These are phyloP conservation scores for Vaucheria bursata DNA, from an alignment of 352 stramenopile species.

Conservation along the genomic window DNA sequence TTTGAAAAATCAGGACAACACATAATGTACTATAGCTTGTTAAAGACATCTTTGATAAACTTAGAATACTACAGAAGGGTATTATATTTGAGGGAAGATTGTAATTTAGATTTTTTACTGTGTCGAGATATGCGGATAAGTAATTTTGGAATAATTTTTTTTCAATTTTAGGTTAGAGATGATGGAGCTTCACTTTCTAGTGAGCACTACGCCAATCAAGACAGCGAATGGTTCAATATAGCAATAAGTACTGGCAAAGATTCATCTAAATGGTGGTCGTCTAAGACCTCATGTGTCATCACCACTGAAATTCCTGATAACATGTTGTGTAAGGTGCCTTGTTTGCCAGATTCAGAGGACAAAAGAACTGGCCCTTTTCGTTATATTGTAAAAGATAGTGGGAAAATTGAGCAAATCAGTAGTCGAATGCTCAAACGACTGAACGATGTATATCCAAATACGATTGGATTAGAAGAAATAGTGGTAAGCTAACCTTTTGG, in stretches of 20 bases:
- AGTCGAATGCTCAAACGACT: conserved; percentile 23
- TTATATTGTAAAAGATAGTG: background rate
- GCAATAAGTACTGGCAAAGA: conserved; percentile 26
- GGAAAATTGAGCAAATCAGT: too few species aligned
- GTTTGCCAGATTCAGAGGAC: too few species aligned
- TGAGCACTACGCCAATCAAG: conserved; percentile 9
- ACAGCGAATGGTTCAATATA: conserved; percentile 31
- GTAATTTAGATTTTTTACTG: too few species aligned
- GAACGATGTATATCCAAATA: conserved; percentile 26
- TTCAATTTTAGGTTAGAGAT: background rate
- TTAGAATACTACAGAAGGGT: too few species aligned
- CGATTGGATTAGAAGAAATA: background rate
- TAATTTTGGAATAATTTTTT: too few species aligned
- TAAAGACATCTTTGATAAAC: too few species aligned
- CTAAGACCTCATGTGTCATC: conserved; percentile 24
- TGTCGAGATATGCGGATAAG: too few species aligned
- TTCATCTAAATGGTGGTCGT: conserved; percentile 14
- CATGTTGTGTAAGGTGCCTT: too few species aligned
- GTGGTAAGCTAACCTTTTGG: too few species aligned
- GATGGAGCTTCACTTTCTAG: conserved; percentile 1
- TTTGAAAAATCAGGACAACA: too few species aligned
- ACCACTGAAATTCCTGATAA: conserved; percentile 17
- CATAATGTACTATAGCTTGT: too few species aligned
- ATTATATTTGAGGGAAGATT: too few species aligned
- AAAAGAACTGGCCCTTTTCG: background rate